Percentiles rank a stretch among this genome's conserved stretches.
Evolutionary conservation across 2,329 filamentous ascomycete species (phyloP).

Genomic region (Botryotinia convoluta): DNA sequence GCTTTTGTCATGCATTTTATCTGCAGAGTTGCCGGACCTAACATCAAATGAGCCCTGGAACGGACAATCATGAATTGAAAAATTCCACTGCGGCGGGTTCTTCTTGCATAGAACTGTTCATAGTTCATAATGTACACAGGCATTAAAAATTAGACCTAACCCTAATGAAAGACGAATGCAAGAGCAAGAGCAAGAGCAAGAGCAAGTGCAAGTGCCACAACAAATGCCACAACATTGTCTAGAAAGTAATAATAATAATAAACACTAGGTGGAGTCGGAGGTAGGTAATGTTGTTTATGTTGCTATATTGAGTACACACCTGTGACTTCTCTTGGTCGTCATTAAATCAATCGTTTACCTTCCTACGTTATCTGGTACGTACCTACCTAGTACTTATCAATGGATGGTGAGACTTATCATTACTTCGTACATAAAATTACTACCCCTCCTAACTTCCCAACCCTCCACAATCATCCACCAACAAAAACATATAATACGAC

Average conservation of each 20-base stretch:
- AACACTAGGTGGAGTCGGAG: too few species aligned
- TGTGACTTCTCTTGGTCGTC: not conserved
- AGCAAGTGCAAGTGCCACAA: not conserved
- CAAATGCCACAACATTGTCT: not conserved
- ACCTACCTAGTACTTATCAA: not conserved
- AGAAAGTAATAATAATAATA: not conserved
- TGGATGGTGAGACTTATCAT: not conserved
- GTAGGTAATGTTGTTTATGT: not conserved
- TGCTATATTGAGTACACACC: not conserved
- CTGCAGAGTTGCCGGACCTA: conserved; percentile 6
- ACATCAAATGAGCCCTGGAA: not conserved
- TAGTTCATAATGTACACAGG: not conserved
- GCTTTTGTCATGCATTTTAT: conserved; percentile 6
- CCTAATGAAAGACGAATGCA: not conserved
- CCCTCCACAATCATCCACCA: not conserved
- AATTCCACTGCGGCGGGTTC: conserved; percentile 4
- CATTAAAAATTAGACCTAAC: conserved; percentile 4
- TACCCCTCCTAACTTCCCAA: not conserved
- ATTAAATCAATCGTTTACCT: conserved; percentile 5
- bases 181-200: not conserved
- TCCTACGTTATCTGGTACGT: not conserved
- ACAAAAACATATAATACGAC: not conserved
- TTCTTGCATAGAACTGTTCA: not conserved
- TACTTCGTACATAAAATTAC: not conserved
- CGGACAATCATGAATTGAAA: not conserved